Evolutionary conservation across 1,284 basidiomycete species (phyloP), one percentile per base, ranked within the genome.

Genomic region (Trichosporon inkin): DNA sequence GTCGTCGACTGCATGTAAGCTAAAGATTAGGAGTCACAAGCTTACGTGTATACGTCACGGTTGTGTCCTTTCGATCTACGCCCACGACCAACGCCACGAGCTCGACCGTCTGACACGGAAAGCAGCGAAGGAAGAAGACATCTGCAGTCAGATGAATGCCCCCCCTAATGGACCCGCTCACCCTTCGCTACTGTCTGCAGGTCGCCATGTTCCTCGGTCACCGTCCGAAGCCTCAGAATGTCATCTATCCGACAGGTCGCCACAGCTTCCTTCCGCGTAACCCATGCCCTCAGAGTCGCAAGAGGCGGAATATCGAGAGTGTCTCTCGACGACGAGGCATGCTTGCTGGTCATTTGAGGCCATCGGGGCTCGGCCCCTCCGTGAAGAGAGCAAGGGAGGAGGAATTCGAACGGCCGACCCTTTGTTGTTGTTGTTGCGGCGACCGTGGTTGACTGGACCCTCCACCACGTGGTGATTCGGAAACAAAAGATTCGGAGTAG

Each of bases 81-180:
- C 73, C 75, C 0, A 69, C 72, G 1, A 75, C 73, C 70, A 71
- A 75, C 7, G 62, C 75, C 11, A 76, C 74, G 1, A 77, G 40
- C 64, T 76, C 69, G 28, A 77, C 71, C 44, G 66, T 63, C 37
- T 61, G 64, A 57, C 73, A 75, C 0, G 75, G 75, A 24, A 64
- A 72, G 49, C 60, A 54, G 57, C 70, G 59, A 20, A 76, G 63
- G 6, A 75, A 56, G 61, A 73, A 75, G 17, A 73, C 65, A 40
- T 75, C 74, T 77, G 60, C 2, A 2, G 20, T 54, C 10, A 56
- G 58, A 56, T 41, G 10, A 28, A 7, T 3, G 7, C 20, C 7
- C 17, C 16, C 4, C 20, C 17, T 4, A 5, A 32, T 4, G 4
- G 8, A 19, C 10, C 20, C 2, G 17, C 52, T 41, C 49, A 61